A percentile compares a stretch with the other conserved stretches of the same genome.
phyloP scores from a whole-genome alignment of 768 basidiomycete genomes.

The Russula abietina region DNA sequence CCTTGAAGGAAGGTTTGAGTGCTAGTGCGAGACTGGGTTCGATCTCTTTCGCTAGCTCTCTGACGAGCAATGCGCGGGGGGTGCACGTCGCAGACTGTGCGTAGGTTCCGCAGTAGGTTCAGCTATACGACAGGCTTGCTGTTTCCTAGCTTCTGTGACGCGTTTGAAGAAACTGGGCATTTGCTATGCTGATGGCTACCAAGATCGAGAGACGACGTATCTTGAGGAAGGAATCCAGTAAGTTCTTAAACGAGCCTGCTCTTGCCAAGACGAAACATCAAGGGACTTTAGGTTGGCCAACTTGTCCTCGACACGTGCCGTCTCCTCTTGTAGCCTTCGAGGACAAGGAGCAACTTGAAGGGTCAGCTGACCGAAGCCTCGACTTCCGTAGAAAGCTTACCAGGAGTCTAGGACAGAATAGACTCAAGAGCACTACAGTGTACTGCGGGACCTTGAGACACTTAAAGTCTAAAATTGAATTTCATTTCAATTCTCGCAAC shows the following conservation, averaged over 20 bases:
- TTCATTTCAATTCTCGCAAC: too few species aligned
- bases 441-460: too few species aligned
- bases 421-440: constrained; percentile 87
- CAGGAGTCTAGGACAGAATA: constrained; percentile 83
- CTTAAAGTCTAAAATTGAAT: too few species aligned
- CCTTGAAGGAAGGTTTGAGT: constrained; percentile 47
- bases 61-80: constrained; percentile 71
- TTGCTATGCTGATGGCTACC: constrained; percentile 71
- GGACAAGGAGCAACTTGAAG: too few species aligned
- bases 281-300: constrained; percentile 61
- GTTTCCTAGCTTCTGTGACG: constrained; percentile 70
- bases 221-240: constrained; percentile 90
- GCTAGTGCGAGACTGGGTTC: constrained; percentile 70
- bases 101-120: constrained; percentile 79
- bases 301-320: constrained; percentile 86
- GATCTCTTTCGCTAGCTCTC: constrained; percentile 83
- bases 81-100: constrained; percentile 83
- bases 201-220: constrained; percentile 74
- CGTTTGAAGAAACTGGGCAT: constrained; percentile 82
- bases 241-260: constrained; percentile 84
- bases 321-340: constrained; percentile 88
- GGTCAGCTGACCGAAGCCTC: not conserved
- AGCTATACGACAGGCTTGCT: constrained; percentile 85
- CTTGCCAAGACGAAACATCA: constrained; percentile 79
- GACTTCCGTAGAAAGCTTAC: constrained; percentile 35